Evolutionary conservation across 257 asterid species (phyloP), one percentile per base, ranked within the genome.

Genomic region (Solanum piurae): DNA sequence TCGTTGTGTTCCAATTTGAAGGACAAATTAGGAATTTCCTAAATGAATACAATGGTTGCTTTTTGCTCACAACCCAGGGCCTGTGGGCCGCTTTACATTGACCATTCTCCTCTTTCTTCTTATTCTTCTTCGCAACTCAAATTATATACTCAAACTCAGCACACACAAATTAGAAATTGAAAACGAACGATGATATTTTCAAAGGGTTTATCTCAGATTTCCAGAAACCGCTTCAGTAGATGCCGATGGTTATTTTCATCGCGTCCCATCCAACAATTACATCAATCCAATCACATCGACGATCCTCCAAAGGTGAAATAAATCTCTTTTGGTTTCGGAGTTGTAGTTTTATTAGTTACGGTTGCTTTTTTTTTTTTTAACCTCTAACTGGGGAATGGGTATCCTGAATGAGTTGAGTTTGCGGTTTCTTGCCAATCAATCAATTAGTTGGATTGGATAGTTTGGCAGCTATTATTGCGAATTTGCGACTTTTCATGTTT

Each of bases 301-400:
- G 64, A 84, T 86, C 76, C 89, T 87, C 88, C 10, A 76, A 85
- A 90, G 92, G 91, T 90, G 29, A 69, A 69, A 18, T 46, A 7
- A 60, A 37, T 72, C 79, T 29, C 12, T 40, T 72, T 71, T 33
- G 12, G 8, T 33, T 7, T 29, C 3, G n/a, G n/a, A 7, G 13
- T 18, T 73, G 8, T 73, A 34, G 12, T 36, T 36, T 9, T 37
- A 36, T 36, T 74, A 74, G 18, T 36, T 36, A 74, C 46, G 21
- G 31, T 36, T 74, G 4, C 13, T 52, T 52, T 1, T 14, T 46
- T 49, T 49, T 68, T 29, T 18, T 11, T 9, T 72, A 34, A 31
- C 14, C 77, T 75, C 37, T 49, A 13, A 14, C 5, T 16, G 62
- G 23, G 42, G 7, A 31, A 34, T 27, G 38, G 14, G n/a, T 23